Base-by-base conservation (phyloP, 768 basidiomycete genomes). In the Mrakia blollopis region DNA sequence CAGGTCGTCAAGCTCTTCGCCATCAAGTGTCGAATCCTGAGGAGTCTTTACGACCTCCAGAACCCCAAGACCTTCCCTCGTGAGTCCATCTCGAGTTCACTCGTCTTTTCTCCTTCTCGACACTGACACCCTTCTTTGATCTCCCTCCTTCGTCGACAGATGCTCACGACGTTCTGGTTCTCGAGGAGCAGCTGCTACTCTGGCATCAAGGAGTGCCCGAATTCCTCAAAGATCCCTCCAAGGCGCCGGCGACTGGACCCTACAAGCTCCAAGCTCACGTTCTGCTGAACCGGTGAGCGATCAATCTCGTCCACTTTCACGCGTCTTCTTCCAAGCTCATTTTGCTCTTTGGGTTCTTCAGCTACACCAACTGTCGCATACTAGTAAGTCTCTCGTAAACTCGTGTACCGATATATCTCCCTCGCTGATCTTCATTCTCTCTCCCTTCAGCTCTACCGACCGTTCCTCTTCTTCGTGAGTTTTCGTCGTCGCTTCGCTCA, bases 381-480 rank as follows among this genome's bases (percentile, higher is more conserved):
- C 65, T 68, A 4, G 65, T 68, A 37, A 39, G 65, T n/a, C 25
- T 23, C 2, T 39, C 21, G 10, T n/a, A n/a, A 8, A 2, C 25
- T n/a, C 35, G 4, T 23, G 16, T 18, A 28, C 37, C 30, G 39
- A 68, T 4, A 3, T 5, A 32, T 37, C 13, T 11, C 37, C 7
- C 3, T 21, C 18, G 37, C 65, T 68, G 21, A 39, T 39, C 25
- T n/a, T 25, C 25, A 25, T 9, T 54, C 35, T 72, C 71, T 28
- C 52, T 21, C 7, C 16, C n/a, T 47, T 14, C 37, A 60, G 39
- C 68, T 76, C 5, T 68, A 76, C 14, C 75, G 75, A 47, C 75
- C 75, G 41, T 76, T 76, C 60, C 60, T 76, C 3, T 76, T 76
- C 57, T 67, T 70, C 30, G 73, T 74, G 62, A 41, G 62, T 50